These are phyloP conservation scores for Ceratobasidium sp. DNA, from an alignment of 1,284 basidiomycete species.

Conservation along the genomic window DNA sequence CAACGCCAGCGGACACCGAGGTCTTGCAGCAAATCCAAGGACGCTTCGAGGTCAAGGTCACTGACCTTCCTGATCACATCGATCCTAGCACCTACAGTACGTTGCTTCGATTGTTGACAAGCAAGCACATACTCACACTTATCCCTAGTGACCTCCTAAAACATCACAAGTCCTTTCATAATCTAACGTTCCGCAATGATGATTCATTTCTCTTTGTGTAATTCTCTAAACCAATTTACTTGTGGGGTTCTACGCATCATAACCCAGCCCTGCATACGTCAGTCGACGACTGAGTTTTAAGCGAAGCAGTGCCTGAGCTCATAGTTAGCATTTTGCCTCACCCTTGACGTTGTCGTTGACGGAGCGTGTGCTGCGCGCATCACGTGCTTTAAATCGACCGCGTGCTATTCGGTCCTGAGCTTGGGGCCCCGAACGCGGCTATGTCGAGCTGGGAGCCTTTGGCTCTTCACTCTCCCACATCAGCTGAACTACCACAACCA, in stretches of 20 bases:
- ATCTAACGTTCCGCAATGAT: conserved; percentile 16
- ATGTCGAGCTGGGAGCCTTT: neutral
- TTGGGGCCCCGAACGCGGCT: conserved; percentile 12
- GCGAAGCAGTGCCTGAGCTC: too few relatives aligned
- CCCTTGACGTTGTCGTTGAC: too few relatives aligned
- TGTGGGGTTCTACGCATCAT: conserved; percentile 20
- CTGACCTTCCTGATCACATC: conserved; percentile 92
- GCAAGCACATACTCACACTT: neutral
- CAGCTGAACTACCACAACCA: neutral
- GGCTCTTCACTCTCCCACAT: conserved; percentile 10
- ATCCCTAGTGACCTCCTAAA: conserved; percentile 40
- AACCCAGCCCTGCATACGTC: too few relatives aligned
- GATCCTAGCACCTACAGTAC: conserved; percentile 89
- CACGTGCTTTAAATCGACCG: conserved; percentile 29
- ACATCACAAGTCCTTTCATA: neutral
- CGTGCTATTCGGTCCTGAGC: conserved; percentile 25
- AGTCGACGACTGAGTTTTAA: too few relatives aligned
- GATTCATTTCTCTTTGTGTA: conserved; percentile 28
- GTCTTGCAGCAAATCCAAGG: conserved; percentile 94
- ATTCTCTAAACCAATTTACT: conserved; percentile 20
- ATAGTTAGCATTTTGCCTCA: too few relatives aligned
- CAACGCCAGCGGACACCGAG: conserved; percentile 91
- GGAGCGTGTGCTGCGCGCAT: too few relatives aligned
- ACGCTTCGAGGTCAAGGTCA: conserved; percentile 93
- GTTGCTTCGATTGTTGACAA: conserved; percentile 54